phyloP scores from a whole-genome alignment of 768 basidiomycete genomes.

The Pluteus cervinus region DNA sequence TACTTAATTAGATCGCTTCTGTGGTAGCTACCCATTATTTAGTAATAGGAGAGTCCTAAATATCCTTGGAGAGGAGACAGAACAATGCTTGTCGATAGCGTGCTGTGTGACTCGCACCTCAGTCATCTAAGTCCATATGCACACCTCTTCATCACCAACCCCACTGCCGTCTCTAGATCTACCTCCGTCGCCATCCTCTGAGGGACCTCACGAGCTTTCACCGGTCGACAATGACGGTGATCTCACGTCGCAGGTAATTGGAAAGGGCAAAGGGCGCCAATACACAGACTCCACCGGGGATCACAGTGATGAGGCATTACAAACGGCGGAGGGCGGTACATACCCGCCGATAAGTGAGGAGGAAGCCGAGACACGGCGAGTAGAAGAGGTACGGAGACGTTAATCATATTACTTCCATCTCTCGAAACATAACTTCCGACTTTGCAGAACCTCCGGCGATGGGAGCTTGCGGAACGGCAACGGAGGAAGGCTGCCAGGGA shows the following conservation, averaged over 20 bases:
- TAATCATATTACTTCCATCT: slow-evolving; percentile 4
- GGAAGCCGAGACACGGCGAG: slow-evolving; percentile 57
- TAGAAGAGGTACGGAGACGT: slow-evolving; percentile 56
- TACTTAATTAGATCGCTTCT: too few relatives aligned
- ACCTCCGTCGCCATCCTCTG: background rate
- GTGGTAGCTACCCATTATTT: background rate
- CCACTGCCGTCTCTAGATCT: background rate
- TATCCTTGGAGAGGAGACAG: slow-evolving; percentile 14
- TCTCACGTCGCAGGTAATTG: slow-evolving; percentile 16
- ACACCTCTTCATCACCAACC: too few relatives aligned
- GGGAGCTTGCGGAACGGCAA: slow-evolving; percentile 75
- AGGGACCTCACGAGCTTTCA: too few relatives aligned
- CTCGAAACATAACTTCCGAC: slow-evolving; percentile 5
- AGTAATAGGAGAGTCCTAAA: background rate
- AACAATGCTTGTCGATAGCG: too few relatives aligned
- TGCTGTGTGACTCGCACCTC: too few relatives aligned
- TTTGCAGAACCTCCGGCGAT: slow-evolving; percentile 62
- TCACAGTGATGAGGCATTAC: slow-evolving; percentile 20
- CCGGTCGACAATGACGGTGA: background rate
- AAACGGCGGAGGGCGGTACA: slow-evolving; percentile 14
- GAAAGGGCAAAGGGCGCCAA: slow-evolving; percentile 26
- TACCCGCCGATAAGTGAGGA: slow-evolving; percentile 71
- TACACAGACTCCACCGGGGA: slow-evolving; percentile 16
- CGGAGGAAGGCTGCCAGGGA: slow-evolving; percentile 70
- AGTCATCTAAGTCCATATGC: too few relatives aligned